Percentiles rank a stretch among this genome's conserved stretches.
These are phyloP conservation scores for Ajuga chamaepitys DNA, from an alignment of 257 asterid species.

Conservation along the genomic window DNA sequence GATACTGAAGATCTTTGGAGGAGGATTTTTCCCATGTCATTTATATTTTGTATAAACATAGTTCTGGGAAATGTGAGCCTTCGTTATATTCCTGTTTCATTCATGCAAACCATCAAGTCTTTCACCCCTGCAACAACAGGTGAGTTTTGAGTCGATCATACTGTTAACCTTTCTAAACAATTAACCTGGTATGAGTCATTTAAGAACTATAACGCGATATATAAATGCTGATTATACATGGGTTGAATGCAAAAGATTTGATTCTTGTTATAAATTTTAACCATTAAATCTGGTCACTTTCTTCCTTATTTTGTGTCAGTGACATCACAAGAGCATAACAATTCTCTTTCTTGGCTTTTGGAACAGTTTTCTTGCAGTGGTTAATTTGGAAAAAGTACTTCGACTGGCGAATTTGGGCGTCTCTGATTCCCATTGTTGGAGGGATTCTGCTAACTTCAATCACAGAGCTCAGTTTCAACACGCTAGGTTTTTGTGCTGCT, in stretches of 20 bases:
- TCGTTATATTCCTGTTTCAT: slow-evolving; percentile 75
- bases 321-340: background rate
- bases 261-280: background rate
- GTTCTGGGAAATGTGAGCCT: slow-evolving; percentile 74
- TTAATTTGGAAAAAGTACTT: slow-evolving; percentile 67
- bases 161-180: background rate
- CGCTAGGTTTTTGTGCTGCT: slow-evolving; percentile 72
- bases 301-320: background rate
- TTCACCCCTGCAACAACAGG: slow-evolving; percentile 88
- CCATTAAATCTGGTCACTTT: background rate
- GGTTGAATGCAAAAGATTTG: background rate
- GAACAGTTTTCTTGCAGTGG: slow-evolving; percentile 77
- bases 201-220: background rate
- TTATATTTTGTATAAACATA: slow-evolving; percentile 68
- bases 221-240: background rate
- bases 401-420: slow-evolving; percentile 72
- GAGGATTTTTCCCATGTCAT: slow-evolving; percentile 79
- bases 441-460: slow-evolving; percentile 72
- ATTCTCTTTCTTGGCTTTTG: slow-evolving; percentile 12
- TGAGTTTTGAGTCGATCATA: slow-evolving; percentile 21
- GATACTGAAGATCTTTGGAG: slow-evolving; percentile 71
- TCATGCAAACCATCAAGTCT: slow-evolving; percentile 85
- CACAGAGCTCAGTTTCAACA: slow-evolving; percentile 77
- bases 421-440: slow-evolving; percentile 77
- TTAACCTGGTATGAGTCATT: background rate